Conservation (phyloP, 106 monocot species). For the Gastrodia elata region DNA sequence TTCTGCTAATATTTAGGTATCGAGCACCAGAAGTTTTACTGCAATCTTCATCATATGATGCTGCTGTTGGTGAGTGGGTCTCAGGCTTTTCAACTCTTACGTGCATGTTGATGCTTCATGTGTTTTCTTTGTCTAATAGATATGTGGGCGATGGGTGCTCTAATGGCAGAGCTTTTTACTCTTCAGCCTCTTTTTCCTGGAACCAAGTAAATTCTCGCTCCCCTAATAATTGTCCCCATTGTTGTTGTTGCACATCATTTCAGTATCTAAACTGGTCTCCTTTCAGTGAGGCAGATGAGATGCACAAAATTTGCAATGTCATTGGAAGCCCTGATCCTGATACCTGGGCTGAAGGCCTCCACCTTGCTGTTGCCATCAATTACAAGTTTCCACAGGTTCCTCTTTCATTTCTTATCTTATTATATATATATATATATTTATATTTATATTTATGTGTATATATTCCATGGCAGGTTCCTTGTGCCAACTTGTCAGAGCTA, state of each 20-base stretch:
- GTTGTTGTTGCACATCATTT: conserved; percentile 2
- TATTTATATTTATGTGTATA: not conserved
- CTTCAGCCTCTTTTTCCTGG: conserved; percentile 96
- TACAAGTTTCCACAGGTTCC: conserved; percentile 58
- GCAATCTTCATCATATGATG: conserved; percentile 41
- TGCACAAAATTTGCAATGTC: conserved; percentile 59
- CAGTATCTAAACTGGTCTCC: not conserved
- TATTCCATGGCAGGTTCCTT: conserved; percentile 15
- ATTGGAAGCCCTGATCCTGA: conserved; percentile 57
- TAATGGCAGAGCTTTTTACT: conserved; percentile 92
- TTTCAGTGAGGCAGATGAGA: conserved; percentile 60
- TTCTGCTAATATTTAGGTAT: conserved; percentile 26
- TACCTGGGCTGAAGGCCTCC: conserved; percentile 56
- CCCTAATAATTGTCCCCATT: not conserved
- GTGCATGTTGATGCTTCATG: not conserved
- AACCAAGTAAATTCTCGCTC: conserved; percentile 36
- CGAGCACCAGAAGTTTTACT: conserved; percentile 44
- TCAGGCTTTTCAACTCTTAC: not conserved
- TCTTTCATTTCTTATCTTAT: conserved; percentile 1
- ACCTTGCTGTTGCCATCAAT: conserved; percentile 33
- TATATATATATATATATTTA: not conserved
- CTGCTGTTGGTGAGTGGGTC: conserved; percentile 71
- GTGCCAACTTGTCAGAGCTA: conserved; percentile 15
- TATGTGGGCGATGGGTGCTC: conserved; percentile 99
- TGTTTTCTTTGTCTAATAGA: conserved; percentile 35